A percentile compares a stretch with the other conserved stretches of the same genome.
Evolutionary conservation across 306 rosid species (phyloP).

Genomic region (Quercus parvula): DNA sequence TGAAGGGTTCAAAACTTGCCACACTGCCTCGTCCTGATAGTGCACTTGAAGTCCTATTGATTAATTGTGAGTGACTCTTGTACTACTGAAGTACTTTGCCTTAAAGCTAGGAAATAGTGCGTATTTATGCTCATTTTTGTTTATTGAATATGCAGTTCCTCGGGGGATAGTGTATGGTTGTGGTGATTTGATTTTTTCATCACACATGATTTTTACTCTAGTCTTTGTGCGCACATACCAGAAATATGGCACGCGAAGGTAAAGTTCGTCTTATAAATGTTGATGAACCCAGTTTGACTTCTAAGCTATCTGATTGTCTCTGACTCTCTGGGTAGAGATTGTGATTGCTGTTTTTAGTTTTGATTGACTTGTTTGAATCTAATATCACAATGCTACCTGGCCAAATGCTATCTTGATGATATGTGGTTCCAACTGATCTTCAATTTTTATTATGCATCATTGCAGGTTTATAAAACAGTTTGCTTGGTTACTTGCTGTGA

Average conservation of each 20-base stretch:
- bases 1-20: conserved; percentile 90
- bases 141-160: conserved; percentile 65
- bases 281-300: conserved; percentile 12
- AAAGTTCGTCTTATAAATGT: not conserved
- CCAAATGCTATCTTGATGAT: not conserved
- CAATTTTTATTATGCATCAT: not conserved
- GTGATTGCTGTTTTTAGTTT: not conserved
- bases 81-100: conserved; percentile 11
- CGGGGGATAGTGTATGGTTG: conserved; percentile 87
- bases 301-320: not conserved
- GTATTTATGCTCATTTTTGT: conserved; percentile 22
- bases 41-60: conserved; percentile 62
- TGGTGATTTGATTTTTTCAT: conserved; percentile 97
- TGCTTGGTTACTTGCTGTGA: conserved; percentile 79
- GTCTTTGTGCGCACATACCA: conserved; percentile 85
- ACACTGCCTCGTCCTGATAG: conserved; percentile 77
- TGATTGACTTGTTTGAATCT: not conserved
- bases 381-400: not conserved
- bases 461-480: conserved; percentile 76
- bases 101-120: not conserved
- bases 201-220: conserved; percentile 95
- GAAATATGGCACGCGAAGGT: conserved; percentile 86
- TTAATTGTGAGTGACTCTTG: conserved; percentile 56
- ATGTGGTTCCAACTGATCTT: not conserved
- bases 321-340: not conserved